phyloP scores from a whole-genome alignment of 176 grass and related monocot genomes.

The Ensete glaucum region DNA sequence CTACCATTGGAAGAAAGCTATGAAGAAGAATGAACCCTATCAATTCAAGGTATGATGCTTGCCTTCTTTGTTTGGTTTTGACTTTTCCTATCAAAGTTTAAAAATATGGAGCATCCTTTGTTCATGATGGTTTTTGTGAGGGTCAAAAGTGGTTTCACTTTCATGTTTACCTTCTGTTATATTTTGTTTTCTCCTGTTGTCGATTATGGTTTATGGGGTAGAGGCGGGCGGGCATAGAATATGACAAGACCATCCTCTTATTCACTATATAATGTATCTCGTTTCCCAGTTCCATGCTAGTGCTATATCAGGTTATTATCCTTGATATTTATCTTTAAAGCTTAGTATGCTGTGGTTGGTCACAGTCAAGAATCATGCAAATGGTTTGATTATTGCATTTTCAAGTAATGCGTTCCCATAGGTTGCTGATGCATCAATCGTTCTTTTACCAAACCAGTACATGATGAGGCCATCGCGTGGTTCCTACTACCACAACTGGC shows the following conservation, averaged over 20 bases:
- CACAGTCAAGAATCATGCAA: neutral
- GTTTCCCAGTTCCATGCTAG: too few relatives aligned
- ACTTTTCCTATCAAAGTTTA: neutral
- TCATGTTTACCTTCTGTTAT: too few relatives aligned
- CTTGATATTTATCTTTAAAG: too few relatives aligned
- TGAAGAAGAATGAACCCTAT: slow-evolving; percentile 29
- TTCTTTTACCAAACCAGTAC: slow-evolving; percentile 17
- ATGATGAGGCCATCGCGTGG: slow-evolving; percentile 19
- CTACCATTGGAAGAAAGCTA: slow-evolving; percentile 28
- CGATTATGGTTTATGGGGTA: too few relatives aligned
- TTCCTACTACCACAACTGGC: slow-evolving; percentile 29
- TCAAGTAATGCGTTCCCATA: neutral
- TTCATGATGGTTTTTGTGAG: neutral
- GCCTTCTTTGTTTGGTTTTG: neutral
- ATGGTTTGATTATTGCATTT: neutral
- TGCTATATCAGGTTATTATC: too few relatives aligned
- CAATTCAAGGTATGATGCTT: slow-evolving; percentile 1
- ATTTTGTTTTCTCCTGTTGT: too few relatives aligned
- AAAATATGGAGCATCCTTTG: too few relatives aligned
- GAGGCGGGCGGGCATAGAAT: too few relatives aligned
- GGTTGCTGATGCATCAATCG: neutral
- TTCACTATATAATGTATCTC: too few relatives aligned
- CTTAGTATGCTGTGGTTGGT: too few relatives aligned
- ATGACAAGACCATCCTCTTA: too few relatives aligned
- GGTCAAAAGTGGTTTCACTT: neutral